phyloP scores from a whole-genome alignment of 345 rosid genomes.

The Psidium friedrichsthalianum region DNA sequence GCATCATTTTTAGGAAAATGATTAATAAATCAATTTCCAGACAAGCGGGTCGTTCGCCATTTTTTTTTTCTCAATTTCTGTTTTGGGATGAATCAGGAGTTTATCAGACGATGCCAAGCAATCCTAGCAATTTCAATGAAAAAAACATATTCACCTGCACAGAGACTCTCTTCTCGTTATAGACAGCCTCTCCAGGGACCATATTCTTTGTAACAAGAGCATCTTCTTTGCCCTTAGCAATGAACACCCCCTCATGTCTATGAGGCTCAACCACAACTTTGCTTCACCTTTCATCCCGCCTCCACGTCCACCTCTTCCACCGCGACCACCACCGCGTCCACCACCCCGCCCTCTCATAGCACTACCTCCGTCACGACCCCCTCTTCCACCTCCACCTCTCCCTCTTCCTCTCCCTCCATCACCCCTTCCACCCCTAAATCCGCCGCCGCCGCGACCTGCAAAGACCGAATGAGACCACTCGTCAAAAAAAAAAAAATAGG shows the following conservation, averaged over 20 bases:
- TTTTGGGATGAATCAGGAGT: not conserved
- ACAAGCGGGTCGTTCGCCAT: too few relatives aligned
- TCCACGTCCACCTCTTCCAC: constrained; percentile 32
- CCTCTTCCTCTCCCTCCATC: constrained; percentile 36
- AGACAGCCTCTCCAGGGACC: constrained; percentile 92
- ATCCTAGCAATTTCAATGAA: not conserved
- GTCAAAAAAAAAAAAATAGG: not conserved
- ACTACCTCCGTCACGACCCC: constrained; percentile 28
- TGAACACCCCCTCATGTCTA: constrained; percentile 77
- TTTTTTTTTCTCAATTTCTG: not conserved
- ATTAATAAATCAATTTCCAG: too few relatives aligned
- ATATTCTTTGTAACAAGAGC: constrained; percentile 85
- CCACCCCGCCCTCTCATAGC: constrained; percentile 22
- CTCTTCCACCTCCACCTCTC: constrained; percentile 35
- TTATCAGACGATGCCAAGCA: not conserved
- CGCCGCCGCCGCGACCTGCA: constrained; percentile 44
- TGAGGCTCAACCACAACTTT: constrained; percentile 80
- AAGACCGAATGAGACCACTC: not conserved
- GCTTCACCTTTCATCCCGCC: constrained; percentile 87
- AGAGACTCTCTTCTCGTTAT: constrained; percentile 82
- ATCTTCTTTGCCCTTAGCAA: constrained; percentile 92
- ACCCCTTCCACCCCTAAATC: constrained; percentile 33
- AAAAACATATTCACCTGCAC: constrained; percentile 43
- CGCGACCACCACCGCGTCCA: constrained; percentile 25
- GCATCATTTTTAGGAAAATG: too few relatives aligned